Conservation (phyloP, 768 basidiomycete genomes). For the Cyathus striatus region DNA sequence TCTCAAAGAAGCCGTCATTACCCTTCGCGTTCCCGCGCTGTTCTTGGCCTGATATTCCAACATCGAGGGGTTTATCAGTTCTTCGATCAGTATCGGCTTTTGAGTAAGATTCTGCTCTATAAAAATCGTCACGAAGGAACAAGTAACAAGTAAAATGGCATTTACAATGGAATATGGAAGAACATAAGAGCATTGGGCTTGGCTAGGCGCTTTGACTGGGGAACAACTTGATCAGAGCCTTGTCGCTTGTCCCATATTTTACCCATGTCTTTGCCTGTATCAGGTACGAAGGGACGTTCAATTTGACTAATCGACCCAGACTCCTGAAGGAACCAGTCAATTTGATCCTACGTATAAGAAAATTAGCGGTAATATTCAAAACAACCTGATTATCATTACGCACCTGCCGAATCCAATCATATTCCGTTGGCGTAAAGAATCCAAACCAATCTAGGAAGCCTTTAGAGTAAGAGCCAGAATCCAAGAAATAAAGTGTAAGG, state of each 20-base stretch:
- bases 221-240: conserved; percentile 48
- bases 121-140: not conserved
- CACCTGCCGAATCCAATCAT: conserved; percentile 81
- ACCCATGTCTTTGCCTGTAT: conserved; percentile 66
- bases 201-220: conserved; percentile 52
- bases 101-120: conserved; percentile 70
- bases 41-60: conserved; percentile 64
- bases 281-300: conserved; percentile 79
- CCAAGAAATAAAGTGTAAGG: conserved; percentile 88
- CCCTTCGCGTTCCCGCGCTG: conserved; percentile 55
- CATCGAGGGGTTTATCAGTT: conserved; percentile 60
- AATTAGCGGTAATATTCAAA: not conserved
- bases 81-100: conserved; percentile 60
- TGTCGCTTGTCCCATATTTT: conserved; percentile 57
- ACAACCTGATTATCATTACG: conserved; percentile 7
- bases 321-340: conserved; percentile 86
- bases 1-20: conserved; percentile 81
- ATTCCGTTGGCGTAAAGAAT: conserved; percentile 63
- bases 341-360: conserved; percentile 52
- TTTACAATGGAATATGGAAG: conserved; percentile 94
- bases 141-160: conserved; percentile 6
- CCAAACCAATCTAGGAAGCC: conserved; percentile 59
- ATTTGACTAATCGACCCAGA: conserved; percentile 69
- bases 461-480: conserved; percentile 75
- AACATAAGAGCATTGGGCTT: conserved; percentile 97